Evolutionary conservation across 805 yeast species (phyloP), one percentile per base, ranked within the genome.

Genomic region (Schwanniomyces vanrijiae): DNA sequence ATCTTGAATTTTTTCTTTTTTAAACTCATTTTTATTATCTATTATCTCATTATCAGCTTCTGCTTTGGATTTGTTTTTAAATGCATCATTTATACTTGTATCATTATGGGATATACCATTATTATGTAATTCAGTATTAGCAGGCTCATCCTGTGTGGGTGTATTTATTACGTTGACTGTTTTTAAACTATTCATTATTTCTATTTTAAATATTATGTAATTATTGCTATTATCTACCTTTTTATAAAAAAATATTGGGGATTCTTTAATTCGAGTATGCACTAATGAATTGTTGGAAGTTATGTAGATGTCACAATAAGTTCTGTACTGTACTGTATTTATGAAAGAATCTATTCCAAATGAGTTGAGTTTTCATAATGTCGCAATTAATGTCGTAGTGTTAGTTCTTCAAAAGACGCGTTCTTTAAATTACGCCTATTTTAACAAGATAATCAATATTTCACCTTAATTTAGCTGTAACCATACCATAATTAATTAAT

Each of bases 401-500:
- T 38, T 26, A 13, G 10, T 7, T 5, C 6, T 26, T 26, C n/a
- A 26, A 11, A 13, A 31, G 21, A 41, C 45, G 45, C 45, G 45
- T 42, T 26, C 24, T 21, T 34, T 42, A 4, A 11, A 14, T 6
- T 18, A 31, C 20, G 18, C 18, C 20, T 14, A 14, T 7, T 16
- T 14, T 16, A 9, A 14, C 16, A 14, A 31, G 35, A 31, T 14
- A 14, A n/a, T 31, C 10, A 14, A 2, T 9, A 31, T 7, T 26
- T 40, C 20, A 21, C 5, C 6, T 16, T 40, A 39, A 13, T 6
- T 37, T 37, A 21, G 14, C 19, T 5, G 20, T 24, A 13, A 8
- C n/a, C n/a, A n/a, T n/a, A n/a, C n/a, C n/a, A n/a, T n/a, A 18
- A 4, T 18, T 29, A 19, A 56, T 29, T 20, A 31, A 31, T 31